Evolutionary conservation across 495 filamentous ascomycete genomes (phyloP), one percentile per base, ranked within the genome.

Genomic region (Neurospora sp.): DNA sequence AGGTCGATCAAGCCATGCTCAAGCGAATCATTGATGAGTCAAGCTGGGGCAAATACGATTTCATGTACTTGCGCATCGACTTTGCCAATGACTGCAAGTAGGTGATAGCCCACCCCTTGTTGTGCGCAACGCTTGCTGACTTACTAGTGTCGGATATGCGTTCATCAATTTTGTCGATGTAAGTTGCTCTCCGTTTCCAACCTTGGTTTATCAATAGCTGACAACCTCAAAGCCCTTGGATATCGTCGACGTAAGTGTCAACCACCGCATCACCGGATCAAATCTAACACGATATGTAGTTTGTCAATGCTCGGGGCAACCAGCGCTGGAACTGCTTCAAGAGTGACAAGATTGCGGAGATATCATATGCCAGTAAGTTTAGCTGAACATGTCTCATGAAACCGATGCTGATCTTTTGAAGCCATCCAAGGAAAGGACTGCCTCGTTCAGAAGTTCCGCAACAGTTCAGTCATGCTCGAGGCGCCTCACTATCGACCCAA

Each of bases 161-260:
- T 99, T 99, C 82, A 93, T 99, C 81, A 98, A 99, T 79, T 97
- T 99, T 77, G 88, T 88, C 65, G 89, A 93, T 79, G 91, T 94
- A 77, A 87, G 89, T 84, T 5, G 17, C n/a, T 31, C 40, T 38
- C 68, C 35, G 0, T 35, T 37, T 10, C 17, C 4, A 27, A 40
- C 40, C 37, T 48, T 59, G 8, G 4, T 65, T 38, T 8, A 41
- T 41, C 37, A 41, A 71, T 37, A 69, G 17, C 80, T 84, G 75
- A 89, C 76, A 12, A 38, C 48, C 12, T 68, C 38, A 3, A 70
- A 93, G 90, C 89, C 91, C 5, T 82, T 89, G 71, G 89, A 93
- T 80, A 93, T 94, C 70, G 87, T 94, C 69, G 82, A 89, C 72
- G 92, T 94, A 76, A 78, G 88, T 73, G n/a, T 27, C 9, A 53